Percentiles rank a stretch among this genome's conserved stretches.
Evolutionary conservation across 2,329 filamentous ascomycete genomes (phyloP).

Genomic region (Didymosphaeria variabile): DNA sequence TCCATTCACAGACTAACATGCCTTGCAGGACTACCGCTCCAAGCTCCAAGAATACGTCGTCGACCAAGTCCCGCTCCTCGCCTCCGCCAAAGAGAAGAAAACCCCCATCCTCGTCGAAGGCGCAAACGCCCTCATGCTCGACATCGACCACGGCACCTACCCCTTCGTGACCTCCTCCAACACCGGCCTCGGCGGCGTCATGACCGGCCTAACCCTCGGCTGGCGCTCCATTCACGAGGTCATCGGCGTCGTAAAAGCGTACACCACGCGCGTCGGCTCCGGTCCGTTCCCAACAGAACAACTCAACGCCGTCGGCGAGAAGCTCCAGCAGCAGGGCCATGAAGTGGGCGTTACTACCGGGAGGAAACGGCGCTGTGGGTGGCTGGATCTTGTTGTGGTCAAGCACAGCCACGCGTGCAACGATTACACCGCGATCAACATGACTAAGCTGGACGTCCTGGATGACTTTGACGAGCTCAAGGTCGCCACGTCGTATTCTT

Average conservation of each 20-base stretch:
- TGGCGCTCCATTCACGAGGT: constrained; percentile 68
- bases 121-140: constrained; percentile 73
- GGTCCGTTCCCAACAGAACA: constrained; percentile 76
- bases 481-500: constrained; percentile 74
- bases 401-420: constrained; percentile 73
- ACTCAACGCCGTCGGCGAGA: constrained; percentile 65
- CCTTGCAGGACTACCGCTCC: constrained; percentile 59
- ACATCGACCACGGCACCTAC: constrained; percentile 67
- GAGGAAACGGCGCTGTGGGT: constrained; percentile 68
- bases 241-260: constrained; percentile 74
- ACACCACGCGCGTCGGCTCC: constrained; percentile 68
- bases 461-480: constrained; percentile 80
- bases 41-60: constrained; percentile 69
- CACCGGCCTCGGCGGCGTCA: constrained; percentile 68
- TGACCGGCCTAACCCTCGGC: constrained; percentile 70
- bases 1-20: constrained; percentile 9
- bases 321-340: constrained; percentile 64
- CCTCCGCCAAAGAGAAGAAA: constrained; percentile 66
- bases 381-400: constrained; percentile 74
- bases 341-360: constrained; percentile 68
- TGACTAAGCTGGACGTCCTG: constrained; percentile 75
- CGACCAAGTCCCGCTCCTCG: constrained; percentile 73
- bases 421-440: constrained; percentile 71
- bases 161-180: constrained; percentile 69
- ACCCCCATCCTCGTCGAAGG: constrained; percentile 74